These are phyloP conservation scores for Phytophthora agathidicida DNA, from an alignment of 352 stramenopile species.

Conservation along the genomic window DNA sequence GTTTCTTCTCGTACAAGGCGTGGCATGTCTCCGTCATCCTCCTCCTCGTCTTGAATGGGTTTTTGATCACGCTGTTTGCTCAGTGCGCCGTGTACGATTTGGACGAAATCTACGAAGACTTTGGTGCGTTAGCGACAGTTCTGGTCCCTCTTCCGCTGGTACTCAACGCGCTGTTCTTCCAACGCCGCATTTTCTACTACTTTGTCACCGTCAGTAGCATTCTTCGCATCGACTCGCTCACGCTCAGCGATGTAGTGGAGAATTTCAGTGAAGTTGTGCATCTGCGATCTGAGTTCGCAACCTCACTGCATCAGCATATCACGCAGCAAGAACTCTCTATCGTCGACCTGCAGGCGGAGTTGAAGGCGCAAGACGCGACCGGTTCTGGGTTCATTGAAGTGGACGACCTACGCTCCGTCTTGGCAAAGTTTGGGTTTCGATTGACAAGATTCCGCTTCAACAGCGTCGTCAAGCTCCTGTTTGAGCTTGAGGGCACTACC, in stretches of 20 bases:
- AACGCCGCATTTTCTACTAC: conserved; percentile 60
- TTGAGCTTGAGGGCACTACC: conserved; percentile 37
- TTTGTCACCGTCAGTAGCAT: conserved; percentile 64
- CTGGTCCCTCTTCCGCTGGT: conserved; percentile 43
- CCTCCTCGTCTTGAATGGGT: conserved; percentile 66
- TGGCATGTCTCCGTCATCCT: conserved; percentile 69
- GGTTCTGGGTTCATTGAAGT: conserved; percentile 41
- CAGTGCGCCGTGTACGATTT: conserved; percentile 62
- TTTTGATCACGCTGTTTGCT: conserved; percentile 60
- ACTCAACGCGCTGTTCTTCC: conserved; percentile 58
- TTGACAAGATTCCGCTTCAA: conserved; percentile 67
- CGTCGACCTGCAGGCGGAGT: conserved; percentile 36
- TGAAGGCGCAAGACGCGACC: conserved; percentile 35
- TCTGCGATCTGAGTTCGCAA: conserved; percentile 54
- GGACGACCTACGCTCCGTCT: conserved; percentile 44
- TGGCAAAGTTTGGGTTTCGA: conserved; percentile 44
- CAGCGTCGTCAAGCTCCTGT: conserved; percentile 58
- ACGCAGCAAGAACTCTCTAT: conserved; percentile 10
- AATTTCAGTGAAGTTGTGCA: conserved; percentile 63
- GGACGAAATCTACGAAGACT: conserved; percentile 37
- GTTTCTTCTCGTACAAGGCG: conserved; percentile 66
- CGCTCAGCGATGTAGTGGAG: conserved; percentile 59
- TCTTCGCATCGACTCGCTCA: conserved; percentile 51
- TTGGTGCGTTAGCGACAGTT: conserved; percentile 31
- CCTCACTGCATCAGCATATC: conserved; percentile 30